A percentile compares a stretch with the other conserved stretches of the same genome.
Evolutionary conservation across 352 stramenopile genomes (phyloP).

Genomic region (Phytopythium oedochilum): DNA sequence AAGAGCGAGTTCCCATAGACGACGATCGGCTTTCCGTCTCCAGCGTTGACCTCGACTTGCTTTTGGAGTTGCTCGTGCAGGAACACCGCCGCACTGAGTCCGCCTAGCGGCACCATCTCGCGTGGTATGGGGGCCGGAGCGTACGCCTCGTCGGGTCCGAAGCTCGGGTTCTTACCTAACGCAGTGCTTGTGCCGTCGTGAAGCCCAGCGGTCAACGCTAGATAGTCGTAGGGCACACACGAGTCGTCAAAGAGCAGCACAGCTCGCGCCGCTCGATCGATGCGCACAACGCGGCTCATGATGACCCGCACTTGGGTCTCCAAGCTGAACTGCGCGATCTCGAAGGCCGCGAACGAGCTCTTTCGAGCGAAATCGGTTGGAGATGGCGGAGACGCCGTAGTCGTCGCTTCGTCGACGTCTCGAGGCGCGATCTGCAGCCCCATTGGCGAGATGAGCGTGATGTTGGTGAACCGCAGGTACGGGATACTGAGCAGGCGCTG

Average conservation of each 20-base stretch:
- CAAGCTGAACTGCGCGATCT: conserved; percentile 57
- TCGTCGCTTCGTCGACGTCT: conserved; percentile 11
- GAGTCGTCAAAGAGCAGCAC: conserved; percentile 80
- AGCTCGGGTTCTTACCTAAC: conserved; percentile 30
- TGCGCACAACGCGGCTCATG: conserved; percentile 52
- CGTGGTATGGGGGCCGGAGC: conserved; percentile 15
- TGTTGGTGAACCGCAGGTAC: conserved; percentile 84
- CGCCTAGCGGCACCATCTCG: conserved; percentile 22
- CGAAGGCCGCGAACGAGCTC: conserved; percentile 31
- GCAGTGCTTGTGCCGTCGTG: conserved; percentile 49
- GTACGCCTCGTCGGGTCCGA: conserved; percentile 38
- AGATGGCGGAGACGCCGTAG: background rate
- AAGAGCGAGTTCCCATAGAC: conserved; percentile 66
- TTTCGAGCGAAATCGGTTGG: conserved; percentile 45
- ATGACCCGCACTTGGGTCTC: conserved; percentile 58
- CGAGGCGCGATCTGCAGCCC: conserved; percentile 42
- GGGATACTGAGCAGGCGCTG: conserved; percentile 67
- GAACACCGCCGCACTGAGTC: conserved; percentile 13
- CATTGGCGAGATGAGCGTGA: conserved; percentile 80
- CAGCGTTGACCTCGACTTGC: background rate
- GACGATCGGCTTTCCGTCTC: conserved; percentile 24
- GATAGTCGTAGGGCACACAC: conserved; percentile 79
- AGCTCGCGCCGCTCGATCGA: conserved; percentile 64
- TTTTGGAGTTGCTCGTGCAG: conserved; percentile 15
- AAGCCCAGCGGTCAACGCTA: conserved; percentile 75